These are phyloP conservation scores for Sporothrix pseudoabietina DNA, from an alignment of 2,329 filamentous ascomycete species.

Conservation along the genomic window DNA sequence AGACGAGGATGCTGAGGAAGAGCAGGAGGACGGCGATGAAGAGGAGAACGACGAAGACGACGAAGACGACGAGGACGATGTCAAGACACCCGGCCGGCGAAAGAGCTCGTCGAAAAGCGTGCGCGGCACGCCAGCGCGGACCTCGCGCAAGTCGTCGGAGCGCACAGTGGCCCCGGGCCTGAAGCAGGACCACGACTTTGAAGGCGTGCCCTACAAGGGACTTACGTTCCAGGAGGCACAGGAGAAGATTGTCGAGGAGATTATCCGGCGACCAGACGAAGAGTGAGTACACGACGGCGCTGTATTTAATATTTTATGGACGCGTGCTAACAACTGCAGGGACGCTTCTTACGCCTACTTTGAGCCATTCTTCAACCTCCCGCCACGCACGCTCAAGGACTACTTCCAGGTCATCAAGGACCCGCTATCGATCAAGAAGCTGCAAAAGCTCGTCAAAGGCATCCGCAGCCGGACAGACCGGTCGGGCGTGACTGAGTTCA, in stretches of 20 bases:
- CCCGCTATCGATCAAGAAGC: conserved; percentile 74
- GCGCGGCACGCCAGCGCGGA: conserved; percentile 30
- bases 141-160: conserved; percentile 29
- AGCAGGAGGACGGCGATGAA: conserved; percentile 42
- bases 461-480: conserved; percentile 67
- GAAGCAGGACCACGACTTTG: conserved; percentile 55
- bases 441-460: conserved; percentile 77
- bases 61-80: conserved; percentile 23
- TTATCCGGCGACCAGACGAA: conserved; percentile 69
- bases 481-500: conserved; percentile 69
- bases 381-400: conserved; percentile 73
- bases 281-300: conserved; percentile 47
- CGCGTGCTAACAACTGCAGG: conserved; percentile 31
- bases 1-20: conserved; percentile 35
- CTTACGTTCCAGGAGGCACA: conserved; percentile 82
- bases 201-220: conserved; percentile 65
- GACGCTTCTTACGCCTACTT: conserved; percentile 68
- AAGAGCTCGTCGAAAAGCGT: conserved; percentile 27
- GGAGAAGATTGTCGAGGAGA: conserved; percentile 77
- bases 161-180: conserved; percentile 23
- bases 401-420: conserved; percentile 85
- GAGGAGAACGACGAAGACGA: conserved; percentile 41
- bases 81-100: conserved; percentile 36
- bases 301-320: not conserved
- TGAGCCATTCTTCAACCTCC: conserved; percentile 75